A percentile compares a stretch with the other conserved stretches of the same genome.
phyloP scores from a whole-genome alignment of 2,329 filamentous ascomycete genomes.

The Aspergillus aculeatus region DNA sequence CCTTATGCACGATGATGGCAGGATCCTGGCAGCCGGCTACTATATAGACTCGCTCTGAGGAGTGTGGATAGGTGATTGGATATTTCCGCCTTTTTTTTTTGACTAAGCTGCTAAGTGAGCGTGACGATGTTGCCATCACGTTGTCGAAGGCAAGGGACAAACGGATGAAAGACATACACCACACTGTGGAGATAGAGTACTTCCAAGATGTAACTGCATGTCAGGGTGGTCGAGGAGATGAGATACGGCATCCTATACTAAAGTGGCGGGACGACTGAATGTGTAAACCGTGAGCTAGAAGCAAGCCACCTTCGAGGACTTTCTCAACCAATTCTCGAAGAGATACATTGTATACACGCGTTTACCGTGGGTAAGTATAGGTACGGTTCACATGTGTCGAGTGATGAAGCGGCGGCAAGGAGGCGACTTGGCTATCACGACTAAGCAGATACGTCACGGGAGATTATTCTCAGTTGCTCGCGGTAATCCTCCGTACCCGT shows the following conservation, averaged over 20 bases:
- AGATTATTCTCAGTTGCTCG: too few relatives aligned
- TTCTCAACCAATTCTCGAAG: neutral
- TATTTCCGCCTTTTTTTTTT: too few relatives aligned
- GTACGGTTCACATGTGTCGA: too few relatives aligned
- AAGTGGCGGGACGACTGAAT: too few relatives aligned
- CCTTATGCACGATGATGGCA: neutral
- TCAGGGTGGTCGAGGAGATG: too few relatives aligned
- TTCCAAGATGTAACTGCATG: too few relatives aligned
- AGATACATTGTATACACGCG: too few relatives aligned
- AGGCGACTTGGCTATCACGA: neutral
- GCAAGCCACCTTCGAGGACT: neutral
- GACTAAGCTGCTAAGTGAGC: too few relatives aligned
- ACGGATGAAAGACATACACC: neutral
- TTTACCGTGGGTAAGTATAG: too few relatives aligned
- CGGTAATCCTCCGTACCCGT: neutral
- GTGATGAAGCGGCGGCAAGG: neutral
- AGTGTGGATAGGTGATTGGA: neutral
- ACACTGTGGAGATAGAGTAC: too few relatives aligned
- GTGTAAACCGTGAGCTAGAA: too few relatives aligned
- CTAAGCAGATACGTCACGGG: neutral
- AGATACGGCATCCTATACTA: too few relatives aligned
- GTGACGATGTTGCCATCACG: neutral
- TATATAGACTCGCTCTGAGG: neutral
- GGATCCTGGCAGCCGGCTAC: neutral
- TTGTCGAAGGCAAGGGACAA: neutral